Conservation (phyloP, 108 stramenopile genomes). For the Mediolabrus comicus region DNA sequence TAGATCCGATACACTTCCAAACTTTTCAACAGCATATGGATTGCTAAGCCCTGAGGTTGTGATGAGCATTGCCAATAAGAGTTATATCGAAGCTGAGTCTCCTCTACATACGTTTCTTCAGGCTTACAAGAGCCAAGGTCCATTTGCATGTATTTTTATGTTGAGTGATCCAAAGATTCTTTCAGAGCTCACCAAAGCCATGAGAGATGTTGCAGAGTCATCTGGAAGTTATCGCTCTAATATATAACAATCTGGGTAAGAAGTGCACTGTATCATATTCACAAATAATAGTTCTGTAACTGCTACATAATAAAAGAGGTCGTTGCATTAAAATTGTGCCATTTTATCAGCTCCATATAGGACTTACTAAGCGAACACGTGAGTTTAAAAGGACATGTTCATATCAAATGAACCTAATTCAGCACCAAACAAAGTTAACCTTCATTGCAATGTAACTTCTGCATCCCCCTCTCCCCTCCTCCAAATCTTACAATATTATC, state of each 20-base stretch:
- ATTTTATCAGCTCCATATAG: not conserved
- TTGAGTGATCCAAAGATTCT: conserved; percentile 60
- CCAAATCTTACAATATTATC: not conserved
- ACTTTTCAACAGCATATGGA: conserved; percentile 60
- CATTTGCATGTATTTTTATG: conserved; percentile 68
- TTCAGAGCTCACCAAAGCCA: conserved; percentile 63
- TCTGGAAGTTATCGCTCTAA: no score
- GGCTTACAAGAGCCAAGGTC: conserved; percentile 50
- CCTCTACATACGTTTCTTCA: conserved; percentile 35
- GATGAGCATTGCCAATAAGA: conserved; percentile 45
- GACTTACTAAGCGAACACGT: no score
- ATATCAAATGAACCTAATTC: no score
- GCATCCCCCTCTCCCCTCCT: not conserved
- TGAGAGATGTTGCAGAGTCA: conserved; percentile 45
- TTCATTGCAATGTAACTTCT: no score
- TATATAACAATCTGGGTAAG: no score
- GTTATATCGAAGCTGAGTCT: not conserved
- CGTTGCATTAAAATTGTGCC: not conserved
- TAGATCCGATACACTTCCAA: conserved; percentile 49
- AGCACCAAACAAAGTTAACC: no score
- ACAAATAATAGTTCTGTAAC: no score
- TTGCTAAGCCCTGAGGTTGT: conserved; percentile 65
- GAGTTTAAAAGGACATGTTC: no score
- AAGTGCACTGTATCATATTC: no score
- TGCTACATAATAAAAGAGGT: no score